Base-by-base conservation (phyloP, 2,329 filamentous ascomycete genomes). In the Penicillium palitans region DNA sequence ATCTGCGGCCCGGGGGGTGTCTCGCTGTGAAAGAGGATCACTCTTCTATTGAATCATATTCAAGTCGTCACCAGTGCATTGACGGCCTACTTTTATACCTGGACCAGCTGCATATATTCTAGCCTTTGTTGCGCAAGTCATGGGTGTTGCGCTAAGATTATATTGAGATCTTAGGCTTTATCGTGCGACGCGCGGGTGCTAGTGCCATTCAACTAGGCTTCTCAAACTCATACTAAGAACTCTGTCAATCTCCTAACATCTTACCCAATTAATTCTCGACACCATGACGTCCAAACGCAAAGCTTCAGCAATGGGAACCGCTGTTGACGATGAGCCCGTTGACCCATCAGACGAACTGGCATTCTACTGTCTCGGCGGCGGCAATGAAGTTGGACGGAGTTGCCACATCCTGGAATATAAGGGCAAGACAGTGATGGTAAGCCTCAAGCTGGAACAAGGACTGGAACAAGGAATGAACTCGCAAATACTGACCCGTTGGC, bases 331-430 rank as follows among this genome's bases (percentile, higher is more conserved):
- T 58, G 92, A 97, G 70, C 91, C 92, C 1, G 89, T 96, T 58
- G 93, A 98, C 69, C 92, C 95, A 5, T 86, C 92, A 1, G 95
- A 99, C 72, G 92, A 98, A 80, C 85, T 99, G 58, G 90, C 92
- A 79, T 99, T 99, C 71, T 84, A 96, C 55, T 96, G 91, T 69
- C 81, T 99, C 39, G 95, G 95, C 61, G 95, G 95, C 61, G 95
- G 95, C 66, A 98, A 97, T 75, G 95, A 99, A 78, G 95, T 99
- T 61, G 95, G 95, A 54, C 85, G 95, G 65, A 98, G 95, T 65
- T 98, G 95, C 76, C 95, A 99, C 74, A 96, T 99, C 68, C 87
- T 99, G 60, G 92, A 98, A 72, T 99, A 99, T 84, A 99, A 98
- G 79, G 95, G 95, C 61, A 99, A 99, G 78, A 98, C 93, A 6